Base-by-base conservation (phyloP, 371 early-diverging fungal genomes). In the Rhizopus sp. region DNA sequence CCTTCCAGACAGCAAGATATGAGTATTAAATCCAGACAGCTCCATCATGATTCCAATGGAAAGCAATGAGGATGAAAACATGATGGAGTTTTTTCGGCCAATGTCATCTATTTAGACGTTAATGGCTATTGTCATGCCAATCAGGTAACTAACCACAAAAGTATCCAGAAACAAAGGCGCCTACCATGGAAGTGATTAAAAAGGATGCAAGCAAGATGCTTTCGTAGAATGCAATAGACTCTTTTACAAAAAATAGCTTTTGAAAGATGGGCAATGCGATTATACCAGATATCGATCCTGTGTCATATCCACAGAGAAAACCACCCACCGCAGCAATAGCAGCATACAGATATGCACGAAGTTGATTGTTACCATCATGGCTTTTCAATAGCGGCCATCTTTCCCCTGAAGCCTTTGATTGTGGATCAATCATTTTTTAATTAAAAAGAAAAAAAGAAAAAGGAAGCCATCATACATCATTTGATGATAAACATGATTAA, bases 161-260 rank as follows among this genome's bases (percentile, higher is more conserved):
- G 56, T 59, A 66, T 9, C 75, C 77, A 57, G 80, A 74, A 35
- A 62, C 51, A 13, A 79, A 64, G 4, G 70, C 69, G 23, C 76
- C 75, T 5, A 71, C n/a, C 23, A 72, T 69, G 7, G 73, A 72
- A 10, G 77, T 74, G 50, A 74, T 57, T 4, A 79, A 52, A 40
- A 69, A 74, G 6, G 73, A 64, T 15, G 77, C 69, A 1, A 79
- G 50, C 34, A 76, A 32, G 2, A 72, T 55, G 32, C 69, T 68
- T 39, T 72, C 51, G 16, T 88, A 81, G 55, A 82, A 86, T 10
- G 53, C 42, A 47, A 52, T 10, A 1, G 56, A 50, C 3, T 39
- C 37, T 38, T 63, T 0, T 2, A 32, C 15, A 41, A 58, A 63
- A 29, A 58, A 63, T 3, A 64, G 66, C 6, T 59, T 33, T 30